Evolutionary conservation across 768 basidiomycete species (phyloP), one percentile per base, ranked within the genome.

Genomic region (Lactarius sanguifluus): DNA sequence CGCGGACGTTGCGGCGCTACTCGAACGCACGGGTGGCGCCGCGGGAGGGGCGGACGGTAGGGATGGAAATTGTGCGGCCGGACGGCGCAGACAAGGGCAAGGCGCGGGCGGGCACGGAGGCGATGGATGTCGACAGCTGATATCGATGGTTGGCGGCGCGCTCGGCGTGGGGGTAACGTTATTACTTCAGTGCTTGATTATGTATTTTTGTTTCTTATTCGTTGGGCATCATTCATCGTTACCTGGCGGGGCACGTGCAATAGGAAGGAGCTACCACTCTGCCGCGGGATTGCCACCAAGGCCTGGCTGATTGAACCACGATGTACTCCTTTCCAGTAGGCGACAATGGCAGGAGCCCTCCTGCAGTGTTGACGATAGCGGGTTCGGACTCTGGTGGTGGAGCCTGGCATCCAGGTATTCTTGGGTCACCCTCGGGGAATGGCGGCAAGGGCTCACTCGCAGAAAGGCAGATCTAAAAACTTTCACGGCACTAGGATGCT

Each of bases 341-440:
- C 16, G 36, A 36, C 12, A 56, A 10, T 20, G 52, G 32, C 20
- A 20, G 20, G 16, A 9, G 3, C 36, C 50, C 57, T 28, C 66
- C 77, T 2, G 74, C 81, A 1, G 79, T 90, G 1, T 73, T 93
- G 62, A 89, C 90, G 0, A 91, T 93, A 9, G 90, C 91, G 23
- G 89, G 93, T 9, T 86, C 91, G 16, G 94, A 96, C 72, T 85
- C 88, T 2, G 84, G 90, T 36, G 92, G 92, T 28, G 94, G 94
- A 1, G 94, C 94, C 36, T n/a, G 95, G 94, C 0, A 93, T 97
- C 30, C 94, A 96, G 80, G 92, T 89, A 68, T 38, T 69, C 77
- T 62, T 13, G 20, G n/a, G 59, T 28, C 20, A 36, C 15, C 36
- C 43, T 23, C 12, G 18, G 5, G 32, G 23, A 30, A 2, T 4